Conservation (phyloP, 2,329 filamentous ascomycete species). For the Bipolaris bicolor region DNA sequence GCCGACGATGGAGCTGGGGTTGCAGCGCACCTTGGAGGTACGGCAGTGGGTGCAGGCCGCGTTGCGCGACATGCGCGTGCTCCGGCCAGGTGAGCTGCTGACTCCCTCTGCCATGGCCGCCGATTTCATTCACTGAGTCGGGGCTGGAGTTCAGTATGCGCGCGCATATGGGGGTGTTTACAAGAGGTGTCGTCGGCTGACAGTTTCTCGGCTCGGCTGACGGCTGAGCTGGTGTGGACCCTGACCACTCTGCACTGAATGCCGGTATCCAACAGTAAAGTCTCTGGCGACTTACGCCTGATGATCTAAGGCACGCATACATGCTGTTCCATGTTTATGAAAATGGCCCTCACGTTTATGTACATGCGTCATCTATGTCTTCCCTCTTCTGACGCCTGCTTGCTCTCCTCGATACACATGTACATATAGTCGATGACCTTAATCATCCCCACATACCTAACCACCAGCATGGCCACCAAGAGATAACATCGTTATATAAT, state of each 20-base stretch:
- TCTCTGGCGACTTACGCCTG: background rate
- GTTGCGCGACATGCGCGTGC: background rate
- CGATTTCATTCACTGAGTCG: background rate
- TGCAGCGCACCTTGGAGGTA: slow-evolving; percentile 1
- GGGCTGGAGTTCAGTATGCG: background rate
- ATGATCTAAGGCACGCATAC: background rate
- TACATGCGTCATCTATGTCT: no score
- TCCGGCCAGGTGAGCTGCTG: background rate
- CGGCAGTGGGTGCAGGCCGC: background rate
- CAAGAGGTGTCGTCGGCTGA: background rate
- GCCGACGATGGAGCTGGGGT: background rate
- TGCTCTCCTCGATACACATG: background rate
- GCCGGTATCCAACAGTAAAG: background rate
- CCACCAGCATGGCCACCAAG: background rate
- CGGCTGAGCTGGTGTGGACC: background rate
- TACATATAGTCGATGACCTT: background rate
- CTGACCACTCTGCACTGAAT: background rate
- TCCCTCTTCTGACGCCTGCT: background rate
- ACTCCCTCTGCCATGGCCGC: background rate
- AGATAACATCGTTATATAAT: background rate
- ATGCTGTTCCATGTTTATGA: background rate
- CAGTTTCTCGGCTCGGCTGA: background rate
- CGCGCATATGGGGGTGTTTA: background rate
- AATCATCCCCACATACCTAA: background rate
- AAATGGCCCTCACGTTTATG: background rate